Evolutionary conservation across 2,329 filamentous ascomycete genomes (phyloP).

Genomic region (Simplicillium sp.): DNA sequence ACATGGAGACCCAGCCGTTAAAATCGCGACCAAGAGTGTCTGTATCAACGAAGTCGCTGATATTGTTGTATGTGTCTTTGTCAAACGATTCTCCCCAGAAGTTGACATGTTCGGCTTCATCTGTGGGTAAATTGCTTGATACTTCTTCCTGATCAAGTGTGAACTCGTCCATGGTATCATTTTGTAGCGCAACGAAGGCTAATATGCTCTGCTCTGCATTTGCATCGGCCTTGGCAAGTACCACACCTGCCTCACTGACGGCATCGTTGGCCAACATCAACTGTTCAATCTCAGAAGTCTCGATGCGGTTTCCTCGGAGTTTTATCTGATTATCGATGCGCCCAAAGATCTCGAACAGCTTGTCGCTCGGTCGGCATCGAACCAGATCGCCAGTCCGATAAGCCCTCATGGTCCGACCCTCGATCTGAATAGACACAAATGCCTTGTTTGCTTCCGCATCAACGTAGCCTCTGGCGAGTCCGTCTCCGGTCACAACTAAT

Average conservation of each 20-base stretch:
- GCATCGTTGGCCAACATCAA: conserved; percentile 6
- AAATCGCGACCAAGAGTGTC: conserved; percentile 16
- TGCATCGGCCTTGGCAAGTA: conserved; percentile 4
- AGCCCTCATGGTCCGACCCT: conserved; percentile 6
- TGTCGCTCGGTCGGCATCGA: conserved; percentile 12
- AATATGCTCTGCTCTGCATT: conserved; percentile 3
- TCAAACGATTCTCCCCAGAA: conserved; percentile 12
- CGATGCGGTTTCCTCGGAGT: conserved; percentile 19
- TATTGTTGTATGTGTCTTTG: conserved; percentile 6
- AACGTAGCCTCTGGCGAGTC: conserved; percentile 11
- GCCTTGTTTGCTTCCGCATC: conserved; percentile 6
- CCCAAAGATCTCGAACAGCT: conserved; percentile 16
- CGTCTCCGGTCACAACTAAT: conserved; percentile 14
- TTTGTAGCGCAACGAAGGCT: conserved; percentile 4
- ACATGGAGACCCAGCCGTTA: conserved; percentile 21
- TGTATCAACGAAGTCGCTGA: conserved; percentile 6
- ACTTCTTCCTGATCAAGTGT: conserved; percentile 7
- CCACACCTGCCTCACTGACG: conserved; percentile 11
- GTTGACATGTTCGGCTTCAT: no score
- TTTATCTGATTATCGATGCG: conserved; percentile 19
- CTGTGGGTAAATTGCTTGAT: no score
- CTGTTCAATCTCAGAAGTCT: conserved; percentile 17
- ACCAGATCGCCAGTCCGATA: conserved; percentile 18
- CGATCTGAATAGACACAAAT: conserved; percentile 7
- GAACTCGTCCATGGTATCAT: conserved; percentile 3